Evolutionary conservation across 768 basidiomycete genomes (phyloP).

Genomic region (Dentipellis fragilis): DNA sequence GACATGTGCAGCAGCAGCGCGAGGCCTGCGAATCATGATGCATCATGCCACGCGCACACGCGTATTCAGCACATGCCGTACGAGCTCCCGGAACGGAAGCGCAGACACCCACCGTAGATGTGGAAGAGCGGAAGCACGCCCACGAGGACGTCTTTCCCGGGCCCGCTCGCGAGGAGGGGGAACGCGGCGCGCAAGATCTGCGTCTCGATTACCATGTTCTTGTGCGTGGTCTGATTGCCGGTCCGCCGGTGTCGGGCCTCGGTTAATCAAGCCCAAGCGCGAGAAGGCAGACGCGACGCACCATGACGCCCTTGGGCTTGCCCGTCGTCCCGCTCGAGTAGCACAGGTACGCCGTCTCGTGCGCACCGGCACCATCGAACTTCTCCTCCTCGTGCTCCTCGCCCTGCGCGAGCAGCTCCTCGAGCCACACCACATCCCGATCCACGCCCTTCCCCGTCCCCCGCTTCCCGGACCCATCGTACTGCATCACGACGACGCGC

Average conservation of each 20-base stretch:
- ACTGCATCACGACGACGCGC: conserved; percentile 45
- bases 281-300: conserved; percentile 3
- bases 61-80: conserved; percentile 47
- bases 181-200: no score
- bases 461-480: conserved; percentile 4
- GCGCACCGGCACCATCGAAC: conserved; percentile 37
- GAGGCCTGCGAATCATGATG: no score
- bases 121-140: conserved; percentile 57
- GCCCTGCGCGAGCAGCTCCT: conserved; percentile 43
- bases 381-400: conserved; percentile 40
- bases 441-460: conserved; percentile 12
- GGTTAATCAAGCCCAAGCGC: not conserved
- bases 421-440: conserved; percentile 27
- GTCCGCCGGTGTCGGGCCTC: not conserved
- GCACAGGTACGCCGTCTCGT: conserved; percentile 57
- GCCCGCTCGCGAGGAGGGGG: not conserved
- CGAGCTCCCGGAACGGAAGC: no score
- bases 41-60: conserved; percentile 20
- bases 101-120: conserved; percentile 29
- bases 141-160: conserved; percentile 40
- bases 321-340: conserved; percentile 68
- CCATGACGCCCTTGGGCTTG: conserved; percentile 60
- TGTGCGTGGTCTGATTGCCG: conserved; percentile 44
- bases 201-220: conserved; percentile 34
- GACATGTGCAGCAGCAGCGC: no score